phyloP scores from a whole-genome alignment of 106 monocot species.

The Hemerocallis citrina region DNA sequence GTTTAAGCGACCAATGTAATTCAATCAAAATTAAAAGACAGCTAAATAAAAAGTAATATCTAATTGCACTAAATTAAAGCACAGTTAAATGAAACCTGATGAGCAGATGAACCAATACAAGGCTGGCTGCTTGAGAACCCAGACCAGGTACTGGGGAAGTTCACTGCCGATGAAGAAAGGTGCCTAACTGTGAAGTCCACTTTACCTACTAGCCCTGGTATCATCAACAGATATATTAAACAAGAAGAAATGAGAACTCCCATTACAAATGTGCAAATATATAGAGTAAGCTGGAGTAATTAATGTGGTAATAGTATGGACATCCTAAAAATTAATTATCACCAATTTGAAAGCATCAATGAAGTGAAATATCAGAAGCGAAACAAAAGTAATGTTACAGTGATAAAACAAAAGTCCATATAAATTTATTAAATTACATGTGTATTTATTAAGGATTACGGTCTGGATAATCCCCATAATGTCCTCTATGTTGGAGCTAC shows the following conservation, averaged over 20 bases:
- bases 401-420: neutral
- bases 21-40: no score
- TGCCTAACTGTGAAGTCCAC: slow-evolving; percentile 88
- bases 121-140: slow-evolving; percentile 51
- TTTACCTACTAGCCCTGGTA: slow-evolving; percentile 25
- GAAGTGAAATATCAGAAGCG: neutral
- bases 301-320: neutral
- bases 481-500: neutral
- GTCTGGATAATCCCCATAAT: neutral
- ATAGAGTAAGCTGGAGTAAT: neutral
- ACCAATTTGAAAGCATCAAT: neutral
- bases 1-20: no score
- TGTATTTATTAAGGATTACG: neutral
- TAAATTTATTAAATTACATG: neutral
- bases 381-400: neutral
- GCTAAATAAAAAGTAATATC: no score
- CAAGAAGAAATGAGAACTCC: neutral
- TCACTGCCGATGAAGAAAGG: slow-evolving; percentile 59
- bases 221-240: neutral
- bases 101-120: slow-evolving; percentile 32
- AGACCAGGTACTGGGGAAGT: slow-evolving; percentile 52
- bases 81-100: neutral
- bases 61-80: neutral
- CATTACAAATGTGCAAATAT: neutral
- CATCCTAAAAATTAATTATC: neutral